Evolutionary conservation across 371 early-diverging fungal genomes (phyloP), one percentile per base, ranked within the genome.

Genomic region (Apophysomyces trapeziformis): DNA sequence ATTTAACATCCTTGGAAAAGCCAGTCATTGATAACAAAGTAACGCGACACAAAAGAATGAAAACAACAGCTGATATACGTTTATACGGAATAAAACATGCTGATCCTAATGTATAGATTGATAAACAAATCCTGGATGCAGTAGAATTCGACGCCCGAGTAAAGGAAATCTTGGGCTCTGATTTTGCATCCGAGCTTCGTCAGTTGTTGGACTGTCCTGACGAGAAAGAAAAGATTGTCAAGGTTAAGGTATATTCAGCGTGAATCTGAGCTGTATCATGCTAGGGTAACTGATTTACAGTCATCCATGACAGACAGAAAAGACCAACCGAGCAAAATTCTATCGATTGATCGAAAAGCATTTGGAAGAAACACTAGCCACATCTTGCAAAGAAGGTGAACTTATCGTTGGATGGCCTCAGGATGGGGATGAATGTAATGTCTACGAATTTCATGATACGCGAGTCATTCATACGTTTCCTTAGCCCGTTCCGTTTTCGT

Each of bases 1-100:
- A 83, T 50, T 73, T 94, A 57, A 82, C 85, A 0, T 76, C 79
- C 14, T 66, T 82, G 8, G 85, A 78, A 57, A 35, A 61, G 12
- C 7, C 58, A 35, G 38, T 12, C 13, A 5, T 44, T 66, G 66
- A 46, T 45, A 46, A 65, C 38, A 18, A n/a, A 38, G 43, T 56
- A 39, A 26, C 32, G 32, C 32, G 32, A 26, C 2, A 26, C 32
- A 26, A 8, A 18, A 16, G n/a, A 21, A 13, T 32, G 4, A 12
- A 37, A n/a, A 9, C 2, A 18, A 14, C 39, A 4, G 12, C 16
- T 13, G 21, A 59, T 43, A 11, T 35, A 43, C 41, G 8, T 32
- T 47, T 36, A 32, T 21, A 5, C 41, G 3, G 32, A 26, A 26
- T 26, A 26, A 26, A 21, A 26, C 32, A 26, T 26, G 32, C 32